phyloP scores from a whole-genome alignment of 345 rosid genomes.

The Schrenkiella parvula region DNA sequence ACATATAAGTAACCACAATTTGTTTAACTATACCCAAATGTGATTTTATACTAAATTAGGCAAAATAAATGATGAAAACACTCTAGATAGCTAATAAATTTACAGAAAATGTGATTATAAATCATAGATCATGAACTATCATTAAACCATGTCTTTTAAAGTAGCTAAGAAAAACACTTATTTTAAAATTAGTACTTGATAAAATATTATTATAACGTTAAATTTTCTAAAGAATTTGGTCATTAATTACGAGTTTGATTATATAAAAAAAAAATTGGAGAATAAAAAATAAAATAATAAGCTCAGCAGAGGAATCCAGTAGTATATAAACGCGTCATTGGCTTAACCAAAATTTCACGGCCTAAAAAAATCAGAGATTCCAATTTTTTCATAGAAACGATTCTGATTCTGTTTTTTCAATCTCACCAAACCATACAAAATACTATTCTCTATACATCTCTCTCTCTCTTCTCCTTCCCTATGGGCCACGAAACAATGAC shows the following conservation, averaged over 20 bases:
- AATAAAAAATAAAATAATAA: background rate
- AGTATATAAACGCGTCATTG: slow-evolving; percentile 30
- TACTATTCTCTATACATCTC: background rate
- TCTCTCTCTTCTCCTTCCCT: background rate
- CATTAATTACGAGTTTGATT: background rate
- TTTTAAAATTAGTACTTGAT: too few relatives aligned
- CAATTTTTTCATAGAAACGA: background rate
- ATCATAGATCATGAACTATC: background rate
- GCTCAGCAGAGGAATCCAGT: background rate
- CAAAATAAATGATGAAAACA: background rate
- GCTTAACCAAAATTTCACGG: background rate
- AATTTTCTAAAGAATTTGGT: background rate
- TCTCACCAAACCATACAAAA: slow-evolving; percentile 13
- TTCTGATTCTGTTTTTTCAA: slow-evolving; percentile 30
- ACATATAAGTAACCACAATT: background rate
- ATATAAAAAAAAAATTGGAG: background rate
- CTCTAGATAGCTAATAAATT: background rate
- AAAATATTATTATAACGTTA: background rate
- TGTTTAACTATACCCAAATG: too few relatives aligned
- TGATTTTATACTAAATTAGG: too few relatives aligned
- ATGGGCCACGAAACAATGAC: slow-evolving; percentile 30
- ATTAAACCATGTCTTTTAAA: background rate
- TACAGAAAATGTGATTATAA: background rate
- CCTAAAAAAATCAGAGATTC: slow-evolving; percentile 29
- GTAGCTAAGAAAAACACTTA: too few relatives aligned